Evolutionary conservation across 257 asterid genomes (phyloP).

Genomic region (Solanum appendiculatum): DNA sequence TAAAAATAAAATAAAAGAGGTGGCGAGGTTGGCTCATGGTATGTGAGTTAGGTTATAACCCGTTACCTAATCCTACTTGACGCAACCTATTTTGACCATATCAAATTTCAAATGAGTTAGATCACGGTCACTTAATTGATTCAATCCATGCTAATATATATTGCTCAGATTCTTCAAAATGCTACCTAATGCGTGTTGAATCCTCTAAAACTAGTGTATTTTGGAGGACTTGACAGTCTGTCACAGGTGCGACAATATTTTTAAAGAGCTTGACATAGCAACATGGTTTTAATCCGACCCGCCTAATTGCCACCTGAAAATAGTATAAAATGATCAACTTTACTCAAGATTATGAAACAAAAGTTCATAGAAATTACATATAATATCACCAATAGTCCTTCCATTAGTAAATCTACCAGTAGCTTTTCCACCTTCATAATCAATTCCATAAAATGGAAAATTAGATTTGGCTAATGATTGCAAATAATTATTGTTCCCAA

Average conservation of each 20-base stretch:
- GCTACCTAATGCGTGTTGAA: rapidly evolving
- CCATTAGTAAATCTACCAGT: constrained; percentile 91
- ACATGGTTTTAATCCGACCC: not conserved
- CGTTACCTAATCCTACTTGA: not conserved
- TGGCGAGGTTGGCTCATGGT: not conserved
- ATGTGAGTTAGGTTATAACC: too few species aligned
- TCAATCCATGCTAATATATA: rapidly evolving
- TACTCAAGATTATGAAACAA: not conserved
- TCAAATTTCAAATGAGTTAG: not conserved
- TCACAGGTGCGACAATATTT: rapidly evolving
- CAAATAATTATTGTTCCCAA: constrained; percentile 71
- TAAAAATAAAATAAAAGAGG: not conserved
- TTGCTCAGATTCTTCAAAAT: not conserved
- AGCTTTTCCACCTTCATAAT: constrained; percentile 41
- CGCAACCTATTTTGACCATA: not conserved
- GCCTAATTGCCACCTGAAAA: not conserved
- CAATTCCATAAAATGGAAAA: constrained; percentile 63
- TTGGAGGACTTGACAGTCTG: not conserved
- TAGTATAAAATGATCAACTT: not conserved
- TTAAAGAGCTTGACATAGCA: not conserved
- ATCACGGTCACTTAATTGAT: not conserved
- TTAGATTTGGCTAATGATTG: constrained; percentile 63
- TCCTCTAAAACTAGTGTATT: not conserved
- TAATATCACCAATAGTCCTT: constrained; percentile 68
- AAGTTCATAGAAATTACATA: constrained; percentile 21